Conservation (phyloP, 2,329 filamentous ascomycete genomes). For the Stemphylium beticola region DNA sequence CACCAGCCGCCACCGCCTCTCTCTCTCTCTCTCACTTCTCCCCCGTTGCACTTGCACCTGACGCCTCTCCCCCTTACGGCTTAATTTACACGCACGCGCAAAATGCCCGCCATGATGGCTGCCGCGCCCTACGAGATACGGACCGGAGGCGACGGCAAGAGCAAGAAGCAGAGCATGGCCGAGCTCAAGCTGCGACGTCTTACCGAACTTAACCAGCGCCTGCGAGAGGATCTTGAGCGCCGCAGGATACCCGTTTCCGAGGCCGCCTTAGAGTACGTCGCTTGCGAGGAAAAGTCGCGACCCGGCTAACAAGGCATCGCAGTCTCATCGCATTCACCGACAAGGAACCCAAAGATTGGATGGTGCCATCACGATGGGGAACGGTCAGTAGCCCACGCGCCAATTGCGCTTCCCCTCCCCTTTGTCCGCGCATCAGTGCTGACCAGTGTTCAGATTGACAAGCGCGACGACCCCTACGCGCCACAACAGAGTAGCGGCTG, state of each 20-base stretch:
- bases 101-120: constrained; percentile 57
- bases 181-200: constrained; percentile 95
- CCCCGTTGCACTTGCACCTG: background rate
- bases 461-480: constrained; percentile 97
- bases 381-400: constrained; percentile 58
- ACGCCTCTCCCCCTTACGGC: background rate
- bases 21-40: constrained; percentile 3
- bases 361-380: constrained; percentile 98
- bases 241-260: constrained; percentile 96
- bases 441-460: constrained; percentile 70
- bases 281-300: background rate
- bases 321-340: constrained; percentile 99
- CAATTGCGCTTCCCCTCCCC: background rate
- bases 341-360: constrained; percentile 92
- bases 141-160: constrained; percentile 71
- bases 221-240: constrained; percentile 94
- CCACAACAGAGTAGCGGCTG: constrained; percentile 92
- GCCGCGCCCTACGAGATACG: constrained; percentile 69
- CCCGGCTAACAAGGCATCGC: constrained; percentile 33
- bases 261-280: constrained; percentile 67
- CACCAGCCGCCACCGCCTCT: constrained; percentile 4
- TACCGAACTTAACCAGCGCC: constrained; percentile 93
- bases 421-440: constrained; percentile 18
- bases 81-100: constrained; percentile 24
- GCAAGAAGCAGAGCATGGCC: constrained; percentile 99